Base-by-base conservation (phyloP, 176 grass and related monocot genomes). In the Cymbopogon citratus region DNA sequence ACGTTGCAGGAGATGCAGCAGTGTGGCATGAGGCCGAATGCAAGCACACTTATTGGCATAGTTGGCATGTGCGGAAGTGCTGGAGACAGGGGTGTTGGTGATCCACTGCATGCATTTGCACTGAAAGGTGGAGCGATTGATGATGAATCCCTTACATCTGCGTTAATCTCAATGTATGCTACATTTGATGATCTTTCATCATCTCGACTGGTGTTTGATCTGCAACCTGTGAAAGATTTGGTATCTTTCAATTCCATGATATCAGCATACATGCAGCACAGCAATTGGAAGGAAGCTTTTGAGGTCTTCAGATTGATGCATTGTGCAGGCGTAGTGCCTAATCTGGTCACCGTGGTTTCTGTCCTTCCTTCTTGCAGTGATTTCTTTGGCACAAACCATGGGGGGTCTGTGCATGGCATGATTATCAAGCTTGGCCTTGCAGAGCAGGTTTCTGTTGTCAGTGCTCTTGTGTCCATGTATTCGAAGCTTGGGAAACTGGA, bases 381-480 rank as follows among this genome's bases (percentile, higher is more conserved):
- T 76, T 85, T 87, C 45, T 84, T 86, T 66, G 78, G 70, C 71
- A 81, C 66, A 28, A 14, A 60, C 12, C 51, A 57, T 14, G 84
- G 92, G 2, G 67, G 87, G 25, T 94, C 83, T 79, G 75, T 94
- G 46, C 92, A 94, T 66, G 76, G 66, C 64, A 51, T 94, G 74
- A 52, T 70, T 61, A 81, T 89, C 77, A 91, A 89, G 79, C 80
- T 84, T 44, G 88, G 92, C n/a, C 61, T 94, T 51, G 61, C 72
- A 35, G 76, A 79, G 36, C 80, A 94, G 64, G 41, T 84, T 81
- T 87, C 88, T 79, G 76, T 91, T 78, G 44, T 77, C 26, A 87
- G 86, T 71, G 86, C 89, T 56, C 89, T 91, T 84, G 86, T 94
- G 34, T 94, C 86, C 5, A 89, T 94, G 92, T 94, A 94, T 78